Evolutionary conservation across 306 rosid genomes (phyloP), one percentile per base, ranked within the genome.

Genomic region (Senna siamea): DNA sequence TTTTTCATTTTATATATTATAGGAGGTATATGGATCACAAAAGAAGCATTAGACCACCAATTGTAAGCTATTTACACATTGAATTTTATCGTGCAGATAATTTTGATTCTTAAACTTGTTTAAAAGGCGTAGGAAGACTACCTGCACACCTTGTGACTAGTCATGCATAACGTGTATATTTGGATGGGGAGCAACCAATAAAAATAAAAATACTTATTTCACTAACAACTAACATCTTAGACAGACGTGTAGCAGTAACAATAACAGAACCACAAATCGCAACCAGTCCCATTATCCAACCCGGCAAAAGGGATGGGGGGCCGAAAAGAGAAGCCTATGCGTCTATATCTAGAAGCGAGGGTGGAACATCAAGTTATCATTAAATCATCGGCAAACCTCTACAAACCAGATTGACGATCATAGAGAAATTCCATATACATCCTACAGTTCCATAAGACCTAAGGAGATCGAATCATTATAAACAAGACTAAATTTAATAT

Each of bases 1-100:
- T n/a, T n/a, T n/a, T n/a, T n/a, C n/a, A n/a, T n/a, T n/a, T n/a
- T n/a, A n/a, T n/a, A n/a, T n/a, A n/a, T n/a, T n/a, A 13, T 44
- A 94, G 99, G 98, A 92, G 99, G 83, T 95, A 92, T 56, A 90
- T 90, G 94, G 96, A 97, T 75, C 99, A 95, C 85, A 92, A 84
- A 83, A 87, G 99, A 87, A 95, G 98, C 66, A 90, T 95, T 48
- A 89, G 97, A 79, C 99, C 99, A 15, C 1, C 61, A 55, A 6
- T 55, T 55, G 37, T 26, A 55, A 23, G 37, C 17, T 54, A 54
- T 4, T 6, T 9, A 1, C 57, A 26, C 3, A 52, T 19, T 18
- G 23, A n/a, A 8, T 20, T 0, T 1, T 3, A 4, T n/a, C n/a
- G 40, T 37, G 57, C 28, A 52, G 28, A 4, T 22, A 5, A 4